A percentile compares a stretch with the other conserved stretches of the same genome.
Evolutionary conservation across 306 rosid genomes (phyloP).

Genomic region (Arachis hypogaea): DNA sequence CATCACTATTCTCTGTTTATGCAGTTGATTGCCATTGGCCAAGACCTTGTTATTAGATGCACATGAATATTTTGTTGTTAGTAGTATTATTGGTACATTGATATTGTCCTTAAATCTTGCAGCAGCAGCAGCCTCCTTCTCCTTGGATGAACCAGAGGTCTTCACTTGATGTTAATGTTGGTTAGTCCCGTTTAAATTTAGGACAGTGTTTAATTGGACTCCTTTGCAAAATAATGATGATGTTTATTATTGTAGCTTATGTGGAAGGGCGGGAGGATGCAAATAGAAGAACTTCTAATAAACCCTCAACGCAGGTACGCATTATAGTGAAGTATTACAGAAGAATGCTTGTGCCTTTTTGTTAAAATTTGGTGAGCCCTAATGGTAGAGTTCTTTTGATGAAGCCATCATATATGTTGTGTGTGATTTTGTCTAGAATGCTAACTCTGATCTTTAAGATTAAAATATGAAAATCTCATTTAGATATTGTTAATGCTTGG

Average conservation of each 20-base stretch:
- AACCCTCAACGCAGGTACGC: conserved; percentile 77
- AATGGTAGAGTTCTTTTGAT: conserved; percentile 29
- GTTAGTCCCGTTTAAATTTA: conserved; percentile 55
- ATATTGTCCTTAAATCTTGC: conserved; percentile 40
- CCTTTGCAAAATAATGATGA: conserved; percentile 42
- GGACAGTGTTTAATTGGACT: conserved; percentile 27
- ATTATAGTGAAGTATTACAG: conserved; percentile 32
- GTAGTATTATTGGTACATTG: conserved; percentile 9
- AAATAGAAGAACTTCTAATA: conserved; percentile 83
- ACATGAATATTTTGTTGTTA: background rate
- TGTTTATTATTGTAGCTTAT: conserved; percentile 69
- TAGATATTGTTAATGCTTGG: conserved; percentile 37
- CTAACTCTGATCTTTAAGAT: conserved; percentile 4
- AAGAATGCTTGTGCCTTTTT: conserved; percentile 38
- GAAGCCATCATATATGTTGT: conserved; percentile 26
- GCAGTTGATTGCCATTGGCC: conserved; percentile 4
- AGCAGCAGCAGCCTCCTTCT: conserved; percentile 98
- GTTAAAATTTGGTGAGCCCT: conserved; percentile 37
- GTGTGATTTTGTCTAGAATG: conserved; percentile 32
- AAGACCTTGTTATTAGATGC: conserved; percentile 19
- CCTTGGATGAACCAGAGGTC: conserved; percentile 92
- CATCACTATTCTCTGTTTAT: background rate
- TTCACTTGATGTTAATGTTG: conserved; percentile 96
- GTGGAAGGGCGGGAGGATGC: conserved; percentile 96
- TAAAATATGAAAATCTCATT: conserved; percentile 17